Base-by-base conservation (phyloP, 1,139 yeast species). In the Wickerhamomyces sp. region DNA sequence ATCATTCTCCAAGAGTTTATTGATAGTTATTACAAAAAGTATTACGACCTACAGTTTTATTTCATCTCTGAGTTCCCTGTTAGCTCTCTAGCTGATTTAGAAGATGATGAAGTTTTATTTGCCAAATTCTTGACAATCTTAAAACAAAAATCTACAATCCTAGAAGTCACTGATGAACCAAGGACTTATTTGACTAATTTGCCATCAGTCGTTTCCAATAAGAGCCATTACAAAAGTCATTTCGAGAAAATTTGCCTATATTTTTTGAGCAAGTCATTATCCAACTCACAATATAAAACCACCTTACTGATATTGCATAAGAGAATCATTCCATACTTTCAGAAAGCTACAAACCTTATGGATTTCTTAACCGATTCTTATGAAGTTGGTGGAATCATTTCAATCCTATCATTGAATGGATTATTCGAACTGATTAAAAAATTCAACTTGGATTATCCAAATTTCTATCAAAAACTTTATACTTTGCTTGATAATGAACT, bases 281-380 rank as follows among this genome's bases (percentile, higher is more conserved):
- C 72, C 1, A 52, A 55, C 4, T 65, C 59, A 9, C 95, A 89
- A 62, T 84, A 85, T 65, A 88, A 87, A 63, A 69, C 83, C 1
- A 72, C 84, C 2, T 71, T 93, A 45, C 68, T 79, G 9, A 76
- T 90, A 7, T 64, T 93, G 55, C 97, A 93, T 65, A 89, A 88
- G 62, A 71, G 95, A 51, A 75, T 93, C 42, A 83, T 93, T 35
- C 97, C 98, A 37, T 77, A 75, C 59, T 77, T 90, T 76, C 74
- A 79, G 38, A 83, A 82, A 53, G 96, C 98, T 2, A 86, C 88
- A 42, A 74, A 79, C 51, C 69, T 93, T 44, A 89, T 93, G 96
- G 99, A 93, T 66, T 93, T 91, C 63, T 71, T 93, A 50, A 89
- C 97, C 1, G 95, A 88, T 51, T 83, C 95, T 6, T 91, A 90